Base-by-base conservation (phyloP, 805 yeast genomes). In the Ogataea glucozyma region DNA sequence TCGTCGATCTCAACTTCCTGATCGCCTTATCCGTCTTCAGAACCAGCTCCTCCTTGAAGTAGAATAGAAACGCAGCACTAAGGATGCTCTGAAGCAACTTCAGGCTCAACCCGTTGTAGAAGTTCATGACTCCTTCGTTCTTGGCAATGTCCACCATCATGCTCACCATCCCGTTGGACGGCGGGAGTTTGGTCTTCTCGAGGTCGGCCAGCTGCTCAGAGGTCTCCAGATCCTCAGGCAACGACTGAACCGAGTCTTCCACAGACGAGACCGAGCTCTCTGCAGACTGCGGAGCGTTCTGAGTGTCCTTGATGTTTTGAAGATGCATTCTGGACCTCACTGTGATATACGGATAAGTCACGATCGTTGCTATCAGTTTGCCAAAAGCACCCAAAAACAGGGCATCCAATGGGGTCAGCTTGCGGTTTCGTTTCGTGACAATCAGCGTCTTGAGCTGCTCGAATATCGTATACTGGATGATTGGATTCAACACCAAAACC, bases 271-370 rank as follows among this genome's bases (percentile, higher is more conserved):
- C 42, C 10, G 49, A 14, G 16, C 38, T 43, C 12, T 45, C 36
- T 12, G 49, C 35, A 2, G 49, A 37, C 6, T 45, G 36, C 8
- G 51, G 34, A 13, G 51, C 31, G 9, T 48, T 18, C 31, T 44
- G 48, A 10, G 51, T 40, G 24, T 43, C 44, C 21, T 46, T 48
- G 37, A 51, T 30, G 51, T 72, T 71, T 57, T 74, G 75, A 55
- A 88, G 68, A 67, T 89, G 97, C 85, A 88, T 81, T 61, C 97
- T 83, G 5, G 96, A 73, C 66, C 91, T 87, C 58, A 90, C 69
- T 4, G 97, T 90, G 59, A 89, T 83, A 65, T 88, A 88, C 3
- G 98, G 98, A 64, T 90, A 90, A 0, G 98, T 90, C 43, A 81
- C 74, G 19, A 84, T 73, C 10, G 97, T 90, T n/a, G 97, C 96